phyloP scores from a whole-genome alignment of 225 moss, liverwort and hornwort genomes.

The Bryum argenteum region DNA sequence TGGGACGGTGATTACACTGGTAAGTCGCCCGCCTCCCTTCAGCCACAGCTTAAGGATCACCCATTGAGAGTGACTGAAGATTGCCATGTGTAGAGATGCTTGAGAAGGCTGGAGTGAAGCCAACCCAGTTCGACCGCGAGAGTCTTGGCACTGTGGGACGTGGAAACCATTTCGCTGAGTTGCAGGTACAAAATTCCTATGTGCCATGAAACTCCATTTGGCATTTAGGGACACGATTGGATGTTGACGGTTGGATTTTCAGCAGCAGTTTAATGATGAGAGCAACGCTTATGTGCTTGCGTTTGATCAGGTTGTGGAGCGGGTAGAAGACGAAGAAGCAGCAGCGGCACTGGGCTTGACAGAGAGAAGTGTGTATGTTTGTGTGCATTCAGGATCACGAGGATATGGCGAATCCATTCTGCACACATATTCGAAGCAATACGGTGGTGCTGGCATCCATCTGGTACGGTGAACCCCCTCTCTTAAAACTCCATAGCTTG shows the following conservation, averaged over 20 bases:
- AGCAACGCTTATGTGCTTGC: constrained; percentile 13
- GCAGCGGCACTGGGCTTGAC: constrained; percentile 58
- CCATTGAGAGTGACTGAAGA: not conserved
- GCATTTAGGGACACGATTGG: not conserved
- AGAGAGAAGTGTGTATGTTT: constrained; percentile 58
- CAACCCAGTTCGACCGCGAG: constrained; percentile 64
- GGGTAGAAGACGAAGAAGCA: constrained; percentile 69
- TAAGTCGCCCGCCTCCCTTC: constrained; percentile 21
- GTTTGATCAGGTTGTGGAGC: constrained; percentile 62
- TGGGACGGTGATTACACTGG: constrained; percentile 73
- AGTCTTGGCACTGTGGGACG: constrained; percentile 80
- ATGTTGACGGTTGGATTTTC: too few relatives aligned
- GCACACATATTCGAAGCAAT: constrained; percentile 46
- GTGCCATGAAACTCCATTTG: not conserved
- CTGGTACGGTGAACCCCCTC: constrained; percentile 42
- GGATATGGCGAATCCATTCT: constrained; percentile 80
- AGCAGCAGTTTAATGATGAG: not conserved
- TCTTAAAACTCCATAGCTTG: not conserved
- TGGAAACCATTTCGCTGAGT: constrained; percentile 87
- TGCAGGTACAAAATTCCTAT: constrained; percentile 57
- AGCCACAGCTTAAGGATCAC: not conserved
- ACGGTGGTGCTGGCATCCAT: constrained; percentile 54
- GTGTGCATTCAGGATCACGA: constrained; percentile 88
- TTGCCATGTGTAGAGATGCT: constrained; percentile 46
- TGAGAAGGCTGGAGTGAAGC: constrained; percentile 59